Base-by-base conservation (phyloP, 768 basidiomycete genomes). In the Lentinula lateritia region DNA sequence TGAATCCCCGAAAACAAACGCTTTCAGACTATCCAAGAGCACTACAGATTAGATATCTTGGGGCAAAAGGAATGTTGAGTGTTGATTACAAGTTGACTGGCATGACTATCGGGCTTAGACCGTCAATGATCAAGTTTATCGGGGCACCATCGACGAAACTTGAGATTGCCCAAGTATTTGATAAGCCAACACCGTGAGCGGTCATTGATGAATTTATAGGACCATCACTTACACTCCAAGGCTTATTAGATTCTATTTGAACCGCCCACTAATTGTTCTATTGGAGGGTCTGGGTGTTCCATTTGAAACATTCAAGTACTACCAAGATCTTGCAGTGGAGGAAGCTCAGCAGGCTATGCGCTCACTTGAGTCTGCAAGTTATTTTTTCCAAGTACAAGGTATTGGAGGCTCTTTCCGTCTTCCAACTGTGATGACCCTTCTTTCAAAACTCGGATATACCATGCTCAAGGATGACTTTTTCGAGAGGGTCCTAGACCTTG, bases 121-220 rank as follows among this genome's bases (percentile, higher is more conserved):
- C 75, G 1, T 87, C 86, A 0, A 89, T 89, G 87, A 79, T 83
- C 66, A 91, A 92, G 70, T 91, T 91, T 64, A 74, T 81, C 32
- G 78, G 79, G 1, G 76, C 77, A 0, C 66, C 77, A 18, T 79
- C 77, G 1, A 72, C 66, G 5, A 75, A 75, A 6, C 78, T 89
- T 12, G 87, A 90, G 69, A 83, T 90, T 50, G 88, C 89, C 0
- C 74, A 78, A 35, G 80, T 83, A 3, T 91, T 90, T 69, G 79
- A 85, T 65, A 75, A 76, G 50, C 87, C 87, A 2, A 80, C 82
- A 7, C 68, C 71, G 6, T 88, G 85, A 16, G 60, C 16, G 6
- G 28, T 28, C 28, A 28, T 28, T 52, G 9, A 54, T 41, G 9
- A 41, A 13, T 20, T 32, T 2, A 50, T 7, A 50, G 15, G 39